Percentiles rank a stretch among this genome's conserved stretches.
phyloP scores from a whole-genome alignment of 305 asterid species.

The Caryopteris hybrid region DNA sequence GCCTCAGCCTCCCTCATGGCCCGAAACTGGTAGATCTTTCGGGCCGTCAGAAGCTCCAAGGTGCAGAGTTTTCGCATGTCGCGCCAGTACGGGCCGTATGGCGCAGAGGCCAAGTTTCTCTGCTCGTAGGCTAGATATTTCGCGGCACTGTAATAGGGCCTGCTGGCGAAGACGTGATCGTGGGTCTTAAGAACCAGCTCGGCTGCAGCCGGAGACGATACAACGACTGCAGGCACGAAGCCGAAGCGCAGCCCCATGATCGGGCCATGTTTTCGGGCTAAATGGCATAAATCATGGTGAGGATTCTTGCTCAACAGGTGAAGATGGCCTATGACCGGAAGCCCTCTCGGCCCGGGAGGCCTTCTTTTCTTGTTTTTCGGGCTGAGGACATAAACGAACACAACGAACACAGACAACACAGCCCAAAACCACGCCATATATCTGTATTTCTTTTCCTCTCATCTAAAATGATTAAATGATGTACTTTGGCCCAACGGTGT shows the following conservation, averaged over 20 bases:
- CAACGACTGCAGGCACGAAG: conserved; percentile 15
- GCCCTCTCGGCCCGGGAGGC: conserved; percentile 29
- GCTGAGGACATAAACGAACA: neutral
- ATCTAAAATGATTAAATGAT: too few species aligned
- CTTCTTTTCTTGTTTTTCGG: neutral
- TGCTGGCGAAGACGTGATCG: conserved; percentile 24
- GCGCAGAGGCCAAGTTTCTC: conserved; percentile 3
- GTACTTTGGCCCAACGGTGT: too few species aligned
- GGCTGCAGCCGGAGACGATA: conserved; percentile 30
- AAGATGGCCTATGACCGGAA: conserved; percentile 26
- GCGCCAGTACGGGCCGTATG: conserved; percentile 38
- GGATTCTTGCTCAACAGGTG: conserved; percentile 33
- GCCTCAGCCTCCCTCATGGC: conserved; percentile 19
- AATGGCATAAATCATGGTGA: conserved; percentile 16
- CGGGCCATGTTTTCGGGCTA: conserved; percentile 5
- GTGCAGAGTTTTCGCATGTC: too few species aligned
- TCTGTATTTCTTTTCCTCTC: too few species aligned
- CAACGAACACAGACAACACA: neutral
- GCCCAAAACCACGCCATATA: conserved; percentile 24
- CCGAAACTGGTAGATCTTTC: conserved; percentile 21
- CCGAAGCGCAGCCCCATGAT: conserved; percentile 31
- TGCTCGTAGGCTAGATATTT: conserved; percentile 12
- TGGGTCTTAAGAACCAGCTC: conserved; percentile 32
- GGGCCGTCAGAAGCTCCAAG: neutral
- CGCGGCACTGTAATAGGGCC: conserved; percentile 18